Conservation (phyloP, 177 flowering plant genomes). For the Vitis hybrid region DNA sequence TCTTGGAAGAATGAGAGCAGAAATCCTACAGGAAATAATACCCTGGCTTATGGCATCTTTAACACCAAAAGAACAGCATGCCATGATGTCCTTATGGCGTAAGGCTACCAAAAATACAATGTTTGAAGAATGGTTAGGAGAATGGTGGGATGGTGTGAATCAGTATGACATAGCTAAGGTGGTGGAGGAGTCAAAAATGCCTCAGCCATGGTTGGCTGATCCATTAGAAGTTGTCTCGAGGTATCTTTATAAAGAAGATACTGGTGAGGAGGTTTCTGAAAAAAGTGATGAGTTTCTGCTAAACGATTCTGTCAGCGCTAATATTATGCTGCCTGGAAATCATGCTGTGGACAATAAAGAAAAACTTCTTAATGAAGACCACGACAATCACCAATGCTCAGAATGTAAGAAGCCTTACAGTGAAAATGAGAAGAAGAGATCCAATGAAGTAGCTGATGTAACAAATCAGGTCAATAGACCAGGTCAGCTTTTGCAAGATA, state of each 20-base stretch:
- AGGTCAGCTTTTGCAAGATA: slow-evolving; percentile 12
- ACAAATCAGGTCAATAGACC: slow-evolving; percentile 21
- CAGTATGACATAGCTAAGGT: slow-evolving; percentile 19
- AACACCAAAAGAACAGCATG: slow-evolving; percentile 54
- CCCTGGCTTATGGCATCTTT: slow-evolving; percentile 76
- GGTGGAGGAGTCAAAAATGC: slow-evolving; percentile 24
- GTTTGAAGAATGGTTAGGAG: slow-evolving; percentile 80
- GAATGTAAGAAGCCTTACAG: slow-evolving; percentile 18
- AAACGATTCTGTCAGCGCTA: slow-evolving; percentile 10
- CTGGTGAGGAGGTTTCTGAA: slow-evolving; percentile 18
- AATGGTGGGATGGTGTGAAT: slow-evolving; percentile 75
- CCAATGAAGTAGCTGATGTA: slow-evolving; percentile 13
- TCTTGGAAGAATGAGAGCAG: slow-evolving; percentile 75
- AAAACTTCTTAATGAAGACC: slow-evolving; percentile 14
- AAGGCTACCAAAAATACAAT: slow-evolving; percentile 68
- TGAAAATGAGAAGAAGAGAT: slow-evolving; percentile 28
- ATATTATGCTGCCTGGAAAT: slow-evolving; percentile 18
- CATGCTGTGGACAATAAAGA: slow-evolving; percentile 18
- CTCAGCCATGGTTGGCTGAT: slow-evolving; percentile 34
- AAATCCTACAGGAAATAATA: slow-evolving; percentile 65
- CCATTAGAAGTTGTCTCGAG: slow-evolving; percentile 47
- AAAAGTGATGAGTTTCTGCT: slow-evolving; percentile 13
- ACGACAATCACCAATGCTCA: slow-evolving; percentile 16
- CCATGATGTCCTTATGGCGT: slow-evolving; percentile 56
- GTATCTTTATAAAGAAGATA: slow-evolving; percentile 46